A percentile compares a stretch with the other conserved stretches of the same genome.
Conservation (phyloP, 257 asterid genomes). For the Penstemon barbatus region DNA sequence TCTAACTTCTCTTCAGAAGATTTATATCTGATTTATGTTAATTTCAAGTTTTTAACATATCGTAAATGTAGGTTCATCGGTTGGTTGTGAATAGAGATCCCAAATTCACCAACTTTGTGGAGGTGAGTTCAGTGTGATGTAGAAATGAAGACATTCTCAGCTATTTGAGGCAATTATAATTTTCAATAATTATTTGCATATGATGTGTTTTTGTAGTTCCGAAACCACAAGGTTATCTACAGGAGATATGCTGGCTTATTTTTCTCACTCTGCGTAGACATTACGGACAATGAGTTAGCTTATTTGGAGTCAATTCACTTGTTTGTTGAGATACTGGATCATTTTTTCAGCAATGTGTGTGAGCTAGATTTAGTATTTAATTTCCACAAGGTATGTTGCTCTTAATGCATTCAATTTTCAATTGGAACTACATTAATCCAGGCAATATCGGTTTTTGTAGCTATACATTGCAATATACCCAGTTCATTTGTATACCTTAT, state of each 20-base stretch:
- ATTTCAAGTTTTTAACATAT: slow-evolving; percentile 3
- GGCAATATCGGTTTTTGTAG: not conserved
- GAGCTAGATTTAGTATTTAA: slow-evolving; percentile 95
- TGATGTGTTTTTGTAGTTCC: slow-evolving; percentile 55
- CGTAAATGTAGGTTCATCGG: slow-evolving; percentile 68
- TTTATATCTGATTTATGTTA: not conserved
- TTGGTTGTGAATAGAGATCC: slow-evolving; percentile 89
- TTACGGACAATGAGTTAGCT: slow-evolving; percentile 92
- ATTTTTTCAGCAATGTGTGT: slow-evolving; percentile 95
- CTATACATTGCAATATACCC: not conserved
- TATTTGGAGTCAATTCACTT: slow-evolving; percentile 89
- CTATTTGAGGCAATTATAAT: not conserved
- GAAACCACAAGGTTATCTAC: slow-evolving; percentile 94
- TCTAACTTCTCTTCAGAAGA: not conserved
- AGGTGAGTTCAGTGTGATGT: slow-evolving; percentile 41
- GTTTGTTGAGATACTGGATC: slow-evolving; percentile 96
- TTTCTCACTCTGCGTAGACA: slow-evolving; percentile 93
- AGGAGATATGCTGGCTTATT: slow-evolving; percentile 96
- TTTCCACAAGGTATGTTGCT: slow-evolving; percentile 82
- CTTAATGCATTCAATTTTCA: not conserved
- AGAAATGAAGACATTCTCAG: not conserved
- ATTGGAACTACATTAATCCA: not conserved
- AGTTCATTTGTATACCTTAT: not conserved
- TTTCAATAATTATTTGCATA: not conserved
- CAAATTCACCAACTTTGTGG: slow-evolving; percentile 88